Conservation (phyloP, 345 rosid species). For the Eucalyptus marginata region DNA sequence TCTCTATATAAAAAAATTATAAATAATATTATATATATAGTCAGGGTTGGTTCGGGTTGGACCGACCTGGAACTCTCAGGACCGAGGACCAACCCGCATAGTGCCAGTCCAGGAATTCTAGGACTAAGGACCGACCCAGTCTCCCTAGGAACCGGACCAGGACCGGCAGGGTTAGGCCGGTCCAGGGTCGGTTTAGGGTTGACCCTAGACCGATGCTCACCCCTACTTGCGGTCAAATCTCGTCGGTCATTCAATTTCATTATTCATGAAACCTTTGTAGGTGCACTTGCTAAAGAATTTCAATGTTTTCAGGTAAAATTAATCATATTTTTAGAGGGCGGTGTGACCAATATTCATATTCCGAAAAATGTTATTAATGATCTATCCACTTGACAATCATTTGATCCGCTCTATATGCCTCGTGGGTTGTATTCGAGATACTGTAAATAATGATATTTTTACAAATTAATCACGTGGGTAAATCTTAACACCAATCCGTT, state of each 20-base stretch:
- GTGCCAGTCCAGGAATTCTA: too few relatives aligned
- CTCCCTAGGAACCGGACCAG: too few relatives aligned
- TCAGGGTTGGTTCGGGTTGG: rapidly evolving
- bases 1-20: too few relatives aligned
- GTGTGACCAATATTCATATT: background rate
- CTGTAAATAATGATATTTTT: background rate
- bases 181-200: too few relatives aligned
- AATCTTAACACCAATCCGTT: background rate
- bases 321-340: background rate
- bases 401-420: background rate
- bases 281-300: background rate
- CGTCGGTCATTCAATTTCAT: background rate
- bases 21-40: too few relatives aligned
- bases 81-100: rapidly evolving
- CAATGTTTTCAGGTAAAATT: background rate
- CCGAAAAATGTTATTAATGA: background rate
- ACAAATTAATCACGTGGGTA: background rate
- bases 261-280: background rate
- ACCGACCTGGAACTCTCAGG: too few relatives aligned
- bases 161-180: too few relatives aligned
- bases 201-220: too few relatives aligned
- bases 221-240: background rate
- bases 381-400: background rate
- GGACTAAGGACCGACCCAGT: too few relatives aligned
- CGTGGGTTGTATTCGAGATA: background rate